Evolutionary conservation across 345 rosid genomes (phyloP), one percentile per base, ranked within the genome.

Genomic region (Hevea brasiliensis): DNA sequence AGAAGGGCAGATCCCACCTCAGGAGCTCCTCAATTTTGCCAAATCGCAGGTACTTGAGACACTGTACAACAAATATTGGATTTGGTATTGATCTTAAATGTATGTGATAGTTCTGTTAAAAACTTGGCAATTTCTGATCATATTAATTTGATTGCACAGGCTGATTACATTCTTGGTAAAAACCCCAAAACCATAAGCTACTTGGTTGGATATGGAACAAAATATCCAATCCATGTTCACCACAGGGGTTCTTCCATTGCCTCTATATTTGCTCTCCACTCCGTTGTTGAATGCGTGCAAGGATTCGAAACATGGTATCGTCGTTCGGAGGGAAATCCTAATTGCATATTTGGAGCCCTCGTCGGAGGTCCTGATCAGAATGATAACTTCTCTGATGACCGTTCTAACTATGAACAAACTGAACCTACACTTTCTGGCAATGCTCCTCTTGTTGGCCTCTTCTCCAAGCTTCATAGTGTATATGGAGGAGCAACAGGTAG

Each of bases 11-110:
- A 61, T 86, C 58, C 87, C 78, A 51, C 89, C 97, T 64, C 85
- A 53, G 21, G 84, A 81, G 67, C 88, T 91, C 73, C 88, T 88
- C 71, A 74, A 76, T 72, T 91, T 91, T 50, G 85, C 97, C 8
- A 83, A 78, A 80, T 88, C 94, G 11, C 94, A 90, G 91, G 97
- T 87, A 82, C 14, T 21, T 24, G 8, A 47, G 13, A 10, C 8
- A 70, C 61, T 27, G 37, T 32, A 32, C 4, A 32, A 32, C 37
- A 32, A 32, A 32, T 32, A 32, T 1, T 32, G 2, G 37, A 32
- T 32, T 32, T 32, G 37, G 37, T n/a, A n/a, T n/a, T n/a, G n/a
- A n/a, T n/a, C n/a, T n/a, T n/a, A n/a, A n/a, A n/a, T n/a, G n/a
- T n/a, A n/a, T n/a, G n/a, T n/a, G n/a, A n/a, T n/a, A n/a, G n/a